phyloP scores from a whole-genome alignment of 352 stramenopile genomes.

The Hyaloperonospora brassicae region DNA sequence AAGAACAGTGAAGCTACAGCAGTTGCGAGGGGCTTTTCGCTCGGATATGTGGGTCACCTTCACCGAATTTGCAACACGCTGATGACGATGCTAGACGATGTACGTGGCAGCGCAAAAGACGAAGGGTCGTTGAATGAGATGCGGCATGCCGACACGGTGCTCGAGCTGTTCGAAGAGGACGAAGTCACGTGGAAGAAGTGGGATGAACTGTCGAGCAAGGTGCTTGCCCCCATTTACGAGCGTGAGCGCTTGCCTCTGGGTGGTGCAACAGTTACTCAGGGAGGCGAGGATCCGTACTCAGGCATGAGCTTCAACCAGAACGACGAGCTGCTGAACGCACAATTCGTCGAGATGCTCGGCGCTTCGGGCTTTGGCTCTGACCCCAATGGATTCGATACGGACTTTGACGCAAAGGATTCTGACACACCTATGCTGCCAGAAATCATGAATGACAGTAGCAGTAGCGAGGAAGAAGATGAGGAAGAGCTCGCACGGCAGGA shows the following conservation, averaged over 20 bases:
- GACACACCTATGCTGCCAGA: constrained; percentile 74
- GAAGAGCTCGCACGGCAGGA: constrained; percentile 44
- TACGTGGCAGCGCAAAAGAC: constrained; percentile 53
- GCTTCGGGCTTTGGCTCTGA: constrained; percentile 53
- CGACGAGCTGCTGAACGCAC: constrained; percentile 65
- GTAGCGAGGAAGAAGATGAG: constrained; percentile 78
- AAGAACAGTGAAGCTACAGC: constrained; percentile 63
- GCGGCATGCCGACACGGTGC: constrained; percentile 69
- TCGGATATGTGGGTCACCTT: constrained; percentile 77
- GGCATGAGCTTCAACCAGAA: constrained; percentile 69
- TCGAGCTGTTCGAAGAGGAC: constrained; percentile 77
- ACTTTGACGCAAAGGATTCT: constrained; percentile 62
- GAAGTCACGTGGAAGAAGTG: constrained; percentile 67
- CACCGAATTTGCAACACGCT: constrained; percentile 85
- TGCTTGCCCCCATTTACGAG: constrained; percentile 70
- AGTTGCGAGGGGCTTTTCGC: constrained; percentile 52
- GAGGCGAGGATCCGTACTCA: constrained; percentile 62
- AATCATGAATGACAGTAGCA: constrained; percentile 85
- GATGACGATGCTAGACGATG: constrained; percentile 68
- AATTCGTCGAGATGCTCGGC: constrained; percentile 79
- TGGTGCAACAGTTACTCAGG: constrained; percentile 45
- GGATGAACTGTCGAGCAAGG: constrained; percentile 63
- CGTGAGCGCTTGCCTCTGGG: constrained; percentile 69
- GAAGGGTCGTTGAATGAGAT: constrained; percentile 74
- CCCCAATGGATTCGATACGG: constrained; percentile 54